Conservation (phyloP, 768 basidiomycete species). For the Lactarius sp. region DNA sequence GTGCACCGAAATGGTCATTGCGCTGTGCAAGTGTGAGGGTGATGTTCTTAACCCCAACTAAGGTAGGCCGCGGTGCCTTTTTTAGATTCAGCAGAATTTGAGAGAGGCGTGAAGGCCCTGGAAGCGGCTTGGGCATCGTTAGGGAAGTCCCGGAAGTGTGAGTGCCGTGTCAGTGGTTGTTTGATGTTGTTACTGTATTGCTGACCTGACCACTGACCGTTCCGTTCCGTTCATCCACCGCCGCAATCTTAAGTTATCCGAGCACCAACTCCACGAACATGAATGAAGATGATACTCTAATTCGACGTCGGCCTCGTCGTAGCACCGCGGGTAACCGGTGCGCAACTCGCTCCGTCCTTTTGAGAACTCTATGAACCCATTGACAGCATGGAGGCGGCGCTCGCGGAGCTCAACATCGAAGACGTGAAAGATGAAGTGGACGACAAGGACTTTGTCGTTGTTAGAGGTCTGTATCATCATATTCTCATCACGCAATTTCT, state of each 20-base stretch:
- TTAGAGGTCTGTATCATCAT: slow-evolving; percentile 45
- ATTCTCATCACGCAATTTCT: neutral
- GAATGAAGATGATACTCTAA: slow-evolving; percentile 42
- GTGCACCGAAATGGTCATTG: slow-evolving; percentile 73
- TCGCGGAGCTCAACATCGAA: slow-evolving; percentile 59
- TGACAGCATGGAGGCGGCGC: slow-evolving; percentile 67
- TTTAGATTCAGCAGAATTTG: slow-evolving; percentile 49
- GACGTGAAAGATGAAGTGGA: slow-evolving; percentile 55
- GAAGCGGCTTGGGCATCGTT: slow-evolving; percentile 24
- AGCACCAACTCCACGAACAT: slow-evolving; percentile 17
- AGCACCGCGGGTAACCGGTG: slow-evolving; percentile 80
- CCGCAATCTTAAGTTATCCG: neutral
- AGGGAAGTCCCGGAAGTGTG: too few species aligned
- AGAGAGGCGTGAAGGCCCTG: slow-evolving; percentile 53
- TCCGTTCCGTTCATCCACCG: neutral
- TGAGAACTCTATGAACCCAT: slow-evolving; percentile 9
- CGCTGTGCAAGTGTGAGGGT: slow-evolving; percentile 52
- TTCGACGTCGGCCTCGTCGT: slow-evolving; percentile 55
- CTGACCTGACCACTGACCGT: neutral
- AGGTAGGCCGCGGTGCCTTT: slow-evolving; percentile 44
- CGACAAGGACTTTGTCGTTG: slow-evolving; percentile 63
- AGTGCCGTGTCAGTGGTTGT: neutral
- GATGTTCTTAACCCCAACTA: slow-evolving; percentile 46
- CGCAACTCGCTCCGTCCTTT: slow-evolving; percentile 11
- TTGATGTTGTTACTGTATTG: neutral